Evolutionary conservation across 306 rosid genomes (phyloP).

Genomic region (Lupinus albus): DNA sequence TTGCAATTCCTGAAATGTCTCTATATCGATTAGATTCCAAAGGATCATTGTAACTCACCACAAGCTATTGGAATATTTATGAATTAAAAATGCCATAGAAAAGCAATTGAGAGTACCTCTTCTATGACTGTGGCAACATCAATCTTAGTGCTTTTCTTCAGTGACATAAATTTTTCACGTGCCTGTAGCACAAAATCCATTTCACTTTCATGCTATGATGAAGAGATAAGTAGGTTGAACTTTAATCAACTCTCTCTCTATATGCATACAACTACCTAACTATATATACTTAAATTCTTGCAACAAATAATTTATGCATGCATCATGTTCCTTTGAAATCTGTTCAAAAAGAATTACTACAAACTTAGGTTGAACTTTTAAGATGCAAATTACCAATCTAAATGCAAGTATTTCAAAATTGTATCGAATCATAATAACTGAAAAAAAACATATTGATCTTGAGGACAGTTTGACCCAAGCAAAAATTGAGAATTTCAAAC

Average conservation of each 20-base stretch:
- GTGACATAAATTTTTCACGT: constrained; percentile 75
- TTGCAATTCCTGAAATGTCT: constrained; percentile 75
- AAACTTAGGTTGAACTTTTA: constrained; percentile 32
- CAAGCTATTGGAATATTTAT: constrained; percentile 34
- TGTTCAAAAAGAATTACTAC: constrained; percentile 3
- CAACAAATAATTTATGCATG: not conserved
- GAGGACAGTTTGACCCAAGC: not conserved
- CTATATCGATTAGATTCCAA: constrained; percentile 65
- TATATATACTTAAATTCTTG: not conserved
- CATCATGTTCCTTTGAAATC: constrained; percentile 16
- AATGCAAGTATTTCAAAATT: constrained; percentile 19
- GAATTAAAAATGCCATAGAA: constrained; percentile 28
- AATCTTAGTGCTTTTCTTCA: constrained; percentile 74
- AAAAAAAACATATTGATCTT: constrained; percentile 3
- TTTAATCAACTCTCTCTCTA: constrained; percentile 14
- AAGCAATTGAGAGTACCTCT: constrained; percentile 58
- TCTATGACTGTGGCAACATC: constrained; percentile 65
- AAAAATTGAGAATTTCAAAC: constrained; percentile 11
- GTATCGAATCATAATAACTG: not conserved
- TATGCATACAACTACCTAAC: too few relatives aligned
- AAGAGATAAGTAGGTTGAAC: constrained; percentile 18
- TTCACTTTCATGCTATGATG: constrained; percentile 33
- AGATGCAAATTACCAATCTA: constrained; percentile 8
- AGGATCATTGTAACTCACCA: constrained; percentile 50
- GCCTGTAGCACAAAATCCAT: constrained; percentile 61